phyloP scores from a whole-genome alignment of 78 protist genomes.

The Dictyostelium capitatum region DNA sequence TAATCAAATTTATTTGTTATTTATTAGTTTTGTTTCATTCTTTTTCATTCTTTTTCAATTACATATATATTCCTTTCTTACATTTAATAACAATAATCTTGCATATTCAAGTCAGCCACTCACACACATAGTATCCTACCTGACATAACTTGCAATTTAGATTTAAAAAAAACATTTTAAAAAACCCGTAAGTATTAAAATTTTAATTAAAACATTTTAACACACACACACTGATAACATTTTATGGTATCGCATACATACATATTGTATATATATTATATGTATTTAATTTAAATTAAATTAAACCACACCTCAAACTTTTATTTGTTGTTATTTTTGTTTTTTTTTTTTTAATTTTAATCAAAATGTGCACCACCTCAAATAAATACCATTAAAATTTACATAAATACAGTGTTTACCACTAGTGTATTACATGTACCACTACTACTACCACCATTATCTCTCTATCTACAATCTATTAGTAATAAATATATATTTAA shows the following conservation, averaged over 20 bases:
- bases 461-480: conserved; percentile 5
- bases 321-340: background rate
- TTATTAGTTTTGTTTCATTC: too few relatives aligned
- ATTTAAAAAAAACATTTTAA: too few relatives aligned
- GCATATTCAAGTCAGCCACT: too few relatives aligned
- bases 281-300: too few relatives aligned
- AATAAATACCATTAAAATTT: too few relatives aligned
- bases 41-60: background rate
- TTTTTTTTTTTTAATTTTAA: background rate
- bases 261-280: too few relatives aligned
- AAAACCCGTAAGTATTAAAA: too few relatives aligned
- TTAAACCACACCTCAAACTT: background rate
- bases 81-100: background rate
- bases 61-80: background rate
- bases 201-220: too few relatives aligned
- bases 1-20: background rate
- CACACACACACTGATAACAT: too few relatives aligned
- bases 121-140: background rate
- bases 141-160: background rate
- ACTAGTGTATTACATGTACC: background rate
- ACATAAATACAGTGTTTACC: background rate
- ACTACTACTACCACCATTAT: conserved; percentile 3
- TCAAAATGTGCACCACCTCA: background rate
- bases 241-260: too few relatives aligned
- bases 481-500: background rate